Evolutionary conservation across 345 rosid genomes (phyloP).

Genomic region (Eucalyptus curtisii): DNA sequence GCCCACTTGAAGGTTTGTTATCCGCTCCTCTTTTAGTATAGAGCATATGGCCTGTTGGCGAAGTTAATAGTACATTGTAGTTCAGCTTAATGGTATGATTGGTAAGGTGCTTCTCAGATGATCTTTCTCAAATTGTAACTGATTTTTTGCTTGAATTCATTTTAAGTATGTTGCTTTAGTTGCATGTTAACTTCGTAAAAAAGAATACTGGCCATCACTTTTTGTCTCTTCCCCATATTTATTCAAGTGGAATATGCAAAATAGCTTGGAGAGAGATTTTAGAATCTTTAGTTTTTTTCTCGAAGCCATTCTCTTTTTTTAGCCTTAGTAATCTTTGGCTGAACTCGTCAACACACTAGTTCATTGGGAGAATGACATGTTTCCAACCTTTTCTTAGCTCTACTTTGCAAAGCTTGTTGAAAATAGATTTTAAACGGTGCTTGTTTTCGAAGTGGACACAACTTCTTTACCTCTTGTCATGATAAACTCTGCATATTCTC

Average conservation of each 20-base stretch:
- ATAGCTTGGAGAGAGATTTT: not conserved
- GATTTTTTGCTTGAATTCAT: not conserved
- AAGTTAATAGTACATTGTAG: not conserved
- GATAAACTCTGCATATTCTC: not conserved
- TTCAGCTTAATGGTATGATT: not conserved
- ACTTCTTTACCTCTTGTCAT: not conserved
- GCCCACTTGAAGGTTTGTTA: conserved; percentile 43
- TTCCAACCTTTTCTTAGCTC: not conserved
- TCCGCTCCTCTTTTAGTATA: not conserved
- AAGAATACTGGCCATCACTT: not conserved
- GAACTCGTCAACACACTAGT: not conserved
- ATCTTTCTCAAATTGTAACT: not conserved
- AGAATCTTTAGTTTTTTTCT: not conserved
- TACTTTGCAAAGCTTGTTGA: not conserved
- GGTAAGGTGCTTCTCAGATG: not conserved
- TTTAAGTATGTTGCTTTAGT: not conserved
- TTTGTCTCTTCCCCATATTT: not conserved
- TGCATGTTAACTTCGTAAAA: not conserved
- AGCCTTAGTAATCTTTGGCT: not conserved
- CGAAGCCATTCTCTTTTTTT: not conserved
- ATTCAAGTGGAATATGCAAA: not conserved
- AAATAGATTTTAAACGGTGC: not conserved
- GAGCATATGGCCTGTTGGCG: fast-evolving
- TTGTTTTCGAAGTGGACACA: not conserved
- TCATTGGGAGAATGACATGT: not conserved